Percentiles rank a stretch among this genome's conserved stretches.
Evolutionary conservation across 192 early-diverging fungal genomes (phyloP).

Genomic region (Entomortierella chlamydospora): DNA sequence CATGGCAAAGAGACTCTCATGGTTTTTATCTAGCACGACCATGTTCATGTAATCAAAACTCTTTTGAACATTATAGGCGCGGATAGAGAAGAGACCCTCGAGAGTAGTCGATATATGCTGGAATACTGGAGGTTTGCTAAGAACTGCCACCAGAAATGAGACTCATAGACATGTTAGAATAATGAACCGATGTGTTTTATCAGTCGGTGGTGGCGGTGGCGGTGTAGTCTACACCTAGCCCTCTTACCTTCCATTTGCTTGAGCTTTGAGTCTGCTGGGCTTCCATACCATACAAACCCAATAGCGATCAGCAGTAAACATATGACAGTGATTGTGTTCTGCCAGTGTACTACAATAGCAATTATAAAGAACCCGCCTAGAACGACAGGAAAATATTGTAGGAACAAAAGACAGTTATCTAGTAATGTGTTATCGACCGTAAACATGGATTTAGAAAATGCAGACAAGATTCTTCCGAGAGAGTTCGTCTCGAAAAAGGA

Average conservation of each 20-base stretch:
- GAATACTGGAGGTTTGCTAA: slow-evolving; percentile 49
- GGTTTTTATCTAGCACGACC: slow-evolving; percentile 64
- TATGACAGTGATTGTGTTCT: slow-evolving; percentile 60
- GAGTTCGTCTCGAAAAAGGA: slow-evolving; percentile 57
- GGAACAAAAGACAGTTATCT: slow-evolving; percentile 56
- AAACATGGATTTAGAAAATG: slow-evolving; percentile 86
- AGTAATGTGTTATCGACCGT: slow-evolving; percentile 72
- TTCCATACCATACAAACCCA: slow-evolving; percentile 23
- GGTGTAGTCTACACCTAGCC: too few species aligned
- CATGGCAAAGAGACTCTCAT: slow-evolving; percentile 56
- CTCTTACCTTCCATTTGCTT: slow-evolving; percentile 41
- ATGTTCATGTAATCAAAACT: slow-evolving; percentile 67
- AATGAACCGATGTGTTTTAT: too few species aligned
- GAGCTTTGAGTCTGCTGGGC: slow-evolving; percentile 19
- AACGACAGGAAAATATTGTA: slow-evolving; percentile 57
- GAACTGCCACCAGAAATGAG: not conserved
- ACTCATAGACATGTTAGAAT: too few species aligned
- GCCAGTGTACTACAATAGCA: slow-evolving; percentile 68
- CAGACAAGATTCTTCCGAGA: slow-evolving; percentile 81
- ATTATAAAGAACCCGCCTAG: slow-evolving; percentile 62
- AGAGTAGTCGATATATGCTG: slow-evolving; percentile 64
- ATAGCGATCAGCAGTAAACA: slow-evolving; percentile 28
- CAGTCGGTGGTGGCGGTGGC: too few species aligned
- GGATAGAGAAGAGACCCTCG: slow-evolving; percentile 78
- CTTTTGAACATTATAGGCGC: slow-evolving; percentile 68